These are phyloP conservation scores for Apiospora phragmitis DNA, from an alignment of 2,329 filamentous ascomycete species.

Conservation along the genomic window DNA sequence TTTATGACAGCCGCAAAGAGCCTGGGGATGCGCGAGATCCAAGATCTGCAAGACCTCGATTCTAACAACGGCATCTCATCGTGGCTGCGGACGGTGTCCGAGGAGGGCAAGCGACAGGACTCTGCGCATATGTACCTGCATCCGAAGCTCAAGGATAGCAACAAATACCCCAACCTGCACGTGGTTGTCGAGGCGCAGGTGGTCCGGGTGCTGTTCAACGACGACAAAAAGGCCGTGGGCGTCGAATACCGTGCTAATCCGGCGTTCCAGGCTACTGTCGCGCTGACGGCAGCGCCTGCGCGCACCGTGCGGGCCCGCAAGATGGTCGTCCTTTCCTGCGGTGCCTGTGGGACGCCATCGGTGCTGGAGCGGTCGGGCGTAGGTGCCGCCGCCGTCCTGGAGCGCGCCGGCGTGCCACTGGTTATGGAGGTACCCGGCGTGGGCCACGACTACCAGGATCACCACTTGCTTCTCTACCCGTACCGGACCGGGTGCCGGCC, in stretches of 20 bases:
- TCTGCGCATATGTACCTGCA: conserved; percentile 29
- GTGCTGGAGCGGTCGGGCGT: conserved; percentile 65
- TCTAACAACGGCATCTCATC: conserved; percentile 35
- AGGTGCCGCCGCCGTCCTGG: conserved; percentile 48
- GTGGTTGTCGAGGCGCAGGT: conserved; percentile 33
- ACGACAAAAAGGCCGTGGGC: conserved; percentile 44
- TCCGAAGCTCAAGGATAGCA: conserved; percentile 27
- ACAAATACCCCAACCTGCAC: conserved; percentile 30
- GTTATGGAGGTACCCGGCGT: conserved; percentile 53
- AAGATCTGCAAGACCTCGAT: conserved; percentile 45
- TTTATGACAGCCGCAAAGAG: conserved; percentile 45
- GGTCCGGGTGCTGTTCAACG: conserved; percentile 53
- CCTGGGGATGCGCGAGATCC: conserved; percentile 50
- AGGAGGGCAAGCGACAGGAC: conserved; percentile 29
- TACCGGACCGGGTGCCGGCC: too few relatives aligned
- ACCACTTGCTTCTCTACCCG: conserved; percentile 48
- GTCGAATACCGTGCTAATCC: conserved; percentile 51
- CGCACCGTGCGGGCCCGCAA: conserved; percentile 49
- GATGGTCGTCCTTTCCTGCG: conserved; percentile 51
- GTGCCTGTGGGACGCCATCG: conserved; percentile 52
- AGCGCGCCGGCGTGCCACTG: conserved; percentile 44
- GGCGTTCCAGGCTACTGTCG: conserved; percentile 34
- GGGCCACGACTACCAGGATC: conserved; percentile 52
- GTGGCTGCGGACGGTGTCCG: conserved; percentile 24
- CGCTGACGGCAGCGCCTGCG: conserved; percentile 21